Percentiles rank a stretch among this genome's conserved stretches.
Conservation (phyloP, 1,139 yeast genomes). For the Scheffersomyces parashehatae region DNA sequence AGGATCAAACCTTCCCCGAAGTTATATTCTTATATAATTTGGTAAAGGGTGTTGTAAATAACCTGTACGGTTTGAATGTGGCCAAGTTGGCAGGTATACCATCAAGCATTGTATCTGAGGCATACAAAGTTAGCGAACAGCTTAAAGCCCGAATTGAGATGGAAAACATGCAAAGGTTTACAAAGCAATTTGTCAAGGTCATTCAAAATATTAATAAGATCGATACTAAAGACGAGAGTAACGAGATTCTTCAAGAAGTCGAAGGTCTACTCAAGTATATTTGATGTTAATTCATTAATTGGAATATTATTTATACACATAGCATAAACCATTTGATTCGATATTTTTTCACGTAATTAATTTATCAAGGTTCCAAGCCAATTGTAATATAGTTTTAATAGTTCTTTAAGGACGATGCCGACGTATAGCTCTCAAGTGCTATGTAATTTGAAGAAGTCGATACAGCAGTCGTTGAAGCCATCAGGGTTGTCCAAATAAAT, state of each 20-base stretch:
- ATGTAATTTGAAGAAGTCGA: constrained; percentile 25
- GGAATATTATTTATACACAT: no score
- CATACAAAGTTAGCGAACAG: constrained; percentile 46
- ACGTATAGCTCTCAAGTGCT: constrained; percentile 1
- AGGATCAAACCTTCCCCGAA: constrained; percentile 37
- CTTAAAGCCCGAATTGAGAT: constrained; percentile 35
- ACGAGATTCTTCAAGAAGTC: not conserved
- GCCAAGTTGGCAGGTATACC: constrained; percentile 72
- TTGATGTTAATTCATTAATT: not conserved
- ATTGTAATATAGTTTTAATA: no score
- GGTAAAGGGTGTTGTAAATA: constrained; percentile 57
- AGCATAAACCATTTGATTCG: no score
- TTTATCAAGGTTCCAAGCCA: no score
- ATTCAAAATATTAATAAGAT: not conserved
- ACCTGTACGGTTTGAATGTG: constrained; percentile 78
- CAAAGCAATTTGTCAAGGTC: constrained; percentile 1
- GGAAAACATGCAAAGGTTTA: constrained; percentile 7
- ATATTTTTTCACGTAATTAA: no score
- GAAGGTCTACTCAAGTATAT: not conserved
- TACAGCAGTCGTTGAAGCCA: constrained; percentile 28
- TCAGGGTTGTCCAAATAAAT: constrained; percentile 40
- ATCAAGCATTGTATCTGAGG: constrained; percentile 46
- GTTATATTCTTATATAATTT: constrained; percentile 64
- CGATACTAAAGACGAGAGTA: no score
- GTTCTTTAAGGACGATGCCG: no score